These are phyloP conservation scores for Penicillium sp. DNA, from an alignment of 2,329 filamentous ascomycete genomes.

Conservation along the genomic window DNA sequence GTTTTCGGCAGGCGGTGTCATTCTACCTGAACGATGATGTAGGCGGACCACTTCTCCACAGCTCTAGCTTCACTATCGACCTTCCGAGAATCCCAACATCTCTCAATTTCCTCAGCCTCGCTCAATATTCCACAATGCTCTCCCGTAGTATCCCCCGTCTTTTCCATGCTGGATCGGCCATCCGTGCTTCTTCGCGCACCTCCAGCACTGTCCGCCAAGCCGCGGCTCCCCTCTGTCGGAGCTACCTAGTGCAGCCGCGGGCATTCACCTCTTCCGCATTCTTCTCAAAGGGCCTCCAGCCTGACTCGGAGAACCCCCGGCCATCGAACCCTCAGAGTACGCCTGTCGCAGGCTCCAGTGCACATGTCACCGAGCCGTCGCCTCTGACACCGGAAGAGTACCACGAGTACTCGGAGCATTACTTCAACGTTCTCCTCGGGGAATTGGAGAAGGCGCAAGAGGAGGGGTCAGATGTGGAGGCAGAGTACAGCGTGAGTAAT, in stretches of 20 bases:
- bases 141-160: slow-evolving; percentile 49
- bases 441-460: slow-evolving; percentile 77
- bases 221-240: slow-evolving; percentile 15
- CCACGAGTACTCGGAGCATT: slow-evolving; percentile 75
- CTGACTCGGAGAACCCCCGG: slow-evolving; percentile 60
- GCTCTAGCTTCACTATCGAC: slow-evolving; percentile 13
- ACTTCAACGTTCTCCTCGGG: slow-evolving; percentile 64
- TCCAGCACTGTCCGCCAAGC: slow-evolving; percentile 20
- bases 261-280: slow-evolving; percentile 44
- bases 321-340: slow-evolving; percentile 44
- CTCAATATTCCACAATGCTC: slow-evolving; percentile 36
- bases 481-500: slow-evolving; percentile 79
- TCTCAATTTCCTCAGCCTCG: neutral
- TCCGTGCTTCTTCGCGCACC: slow-evolving; percentile 29
- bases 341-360: slow-evolving; percentile 47
- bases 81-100: neutral
- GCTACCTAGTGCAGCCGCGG: slow-evolving; percentile 14
- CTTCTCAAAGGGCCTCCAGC: slow-evolving; percentile 58
- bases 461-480: slow-evolving; percentile 72
- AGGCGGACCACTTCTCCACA: slow-evolving; percentile 13
- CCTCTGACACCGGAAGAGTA: slow-evolving; percentile 73
- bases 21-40: slow-evolving; percentile 12
- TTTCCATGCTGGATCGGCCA: slow-evolving; percentile 25
- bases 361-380: slow-evolving; percentile 58
- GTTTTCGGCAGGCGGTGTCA: slow-evolving; percentile 30